These are phyloP conservation scores for Microbotryum silenes-acaulis DNA, from an alignment of 1,284 basidiomycete species.

Conservation along the genomic window DNA sequence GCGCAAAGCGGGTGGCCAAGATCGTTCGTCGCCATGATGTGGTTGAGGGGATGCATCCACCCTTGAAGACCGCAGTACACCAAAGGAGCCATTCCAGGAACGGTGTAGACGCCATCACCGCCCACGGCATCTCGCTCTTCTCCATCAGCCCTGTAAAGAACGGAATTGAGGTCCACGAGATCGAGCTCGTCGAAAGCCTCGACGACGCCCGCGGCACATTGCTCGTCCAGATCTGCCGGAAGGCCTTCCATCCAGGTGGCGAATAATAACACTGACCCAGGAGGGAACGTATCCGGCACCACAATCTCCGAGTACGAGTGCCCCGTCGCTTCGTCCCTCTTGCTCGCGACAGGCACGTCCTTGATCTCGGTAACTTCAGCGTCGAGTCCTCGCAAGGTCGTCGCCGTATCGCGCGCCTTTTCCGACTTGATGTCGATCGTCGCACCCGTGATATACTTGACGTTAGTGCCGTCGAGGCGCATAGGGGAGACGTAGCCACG, in stretches of 20 bases:
- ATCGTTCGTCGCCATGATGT: constrained; percentile 79
- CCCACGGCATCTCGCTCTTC: constrained; percentile 72
- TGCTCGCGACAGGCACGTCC: constrained; percentile 32
- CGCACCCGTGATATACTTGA: constrained; percentile 71
- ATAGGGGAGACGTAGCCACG: constrained; percentile 61
- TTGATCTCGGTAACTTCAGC: constrained; percentile 36
- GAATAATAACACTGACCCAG: constrained; percentile 84
- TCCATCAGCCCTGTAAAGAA: constrained; percentile 72
- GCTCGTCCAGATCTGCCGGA: constrained; percentile 58
- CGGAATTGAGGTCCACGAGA: constrained; percentile 76
- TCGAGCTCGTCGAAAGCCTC: constrained; percentile 66
- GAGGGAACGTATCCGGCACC: constrained; percentile 79
- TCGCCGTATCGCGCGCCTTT: constrained; percentile 51
- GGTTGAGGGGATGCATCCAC: constrained; percentile 80
- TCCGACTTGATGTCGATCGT: constrained; percentile 60
- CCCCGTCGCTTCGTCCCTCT: constrained; percentile 56
- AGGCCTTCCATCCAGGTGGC: constrained; percentile 66
- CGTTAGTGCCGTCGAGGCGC: constrained; percentile 67
- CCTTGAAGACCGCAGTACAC: constrained; percentile 89
- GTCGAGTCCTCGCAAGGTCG: constrained; percentile 63
- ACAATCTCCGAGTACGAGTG: constrained; percentile 55
- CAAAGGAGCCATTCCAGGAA: constrained; percentile 64
- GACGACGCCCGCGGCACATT: constrained; percentile 60
- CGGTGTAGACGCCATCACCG: constrained; percentile 62
- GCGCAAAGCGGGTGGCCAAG: constrained; percentile 81